These are phyloP conservation scores for Kluyveromyces marxianus DNA, from an alignment of 1,139 yeast species.

Conservation along the genomic window DNA sequence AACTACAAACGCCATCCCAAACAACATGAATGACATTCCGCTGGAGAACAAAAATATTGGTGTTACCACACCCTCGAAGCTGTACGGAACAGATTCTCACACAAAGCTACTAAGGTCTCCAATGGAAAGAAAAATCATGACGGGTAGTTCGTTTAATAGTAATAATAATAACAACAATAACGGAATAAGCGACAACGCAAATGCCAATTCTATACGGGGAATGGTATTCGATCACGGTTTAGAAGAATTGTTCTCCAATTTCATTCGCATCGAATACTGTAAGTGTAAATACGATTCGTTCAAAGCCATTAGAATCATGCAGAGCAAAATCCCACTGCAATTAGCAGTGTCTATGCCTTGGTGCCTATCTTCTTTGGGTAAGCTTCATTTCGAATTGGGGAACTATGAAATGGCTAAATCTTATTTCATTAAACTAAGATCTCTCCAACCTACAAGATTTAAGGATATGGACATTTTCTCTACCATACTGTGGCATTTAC, in stretches of 20 bases:
- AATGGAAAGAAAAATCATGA: constrained; percentile 3
- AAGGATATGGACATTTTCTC: constrained; percentile 90
- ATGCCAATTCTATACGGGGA: background rate
- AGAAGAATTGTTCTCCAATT: constrained; percentile 43
- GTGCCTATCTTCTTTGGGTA: constrained; percentile 74
- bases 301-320: constrained; percentile 66
- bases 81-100: constrained; percentile 5
- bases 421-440: constrained; percentile 56
- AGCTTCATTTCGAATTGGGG: constrained; percentile 79
- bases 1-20: constrained; percentile 7
- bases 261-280: constrained; percentile 46
- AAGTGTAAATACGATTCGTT: constrained; percentile 55
- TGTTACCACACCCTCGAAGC: constrained; percentile 25
- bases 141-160: background rate
- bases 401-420: constrained; percentile 71
- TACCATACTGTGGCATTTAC: constrained; percentile 88
- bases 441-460: constrained; percentile 68
- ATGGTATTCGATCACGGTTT: background rate
- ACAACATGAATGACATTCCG: constrained; percentile 10
- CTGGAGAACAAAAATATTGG: constrained; percentile 15
- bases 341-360: constrained; percentile 60
- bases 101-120: constrained; percentile 5
- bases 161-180: too few relatives aligned
- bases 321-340: constrained; percentile 56
- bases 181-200: background rate